phyloP scores from a whole-genome alignment of 108 stramenopile species.

The Thalassiosira profunda region DNA sequence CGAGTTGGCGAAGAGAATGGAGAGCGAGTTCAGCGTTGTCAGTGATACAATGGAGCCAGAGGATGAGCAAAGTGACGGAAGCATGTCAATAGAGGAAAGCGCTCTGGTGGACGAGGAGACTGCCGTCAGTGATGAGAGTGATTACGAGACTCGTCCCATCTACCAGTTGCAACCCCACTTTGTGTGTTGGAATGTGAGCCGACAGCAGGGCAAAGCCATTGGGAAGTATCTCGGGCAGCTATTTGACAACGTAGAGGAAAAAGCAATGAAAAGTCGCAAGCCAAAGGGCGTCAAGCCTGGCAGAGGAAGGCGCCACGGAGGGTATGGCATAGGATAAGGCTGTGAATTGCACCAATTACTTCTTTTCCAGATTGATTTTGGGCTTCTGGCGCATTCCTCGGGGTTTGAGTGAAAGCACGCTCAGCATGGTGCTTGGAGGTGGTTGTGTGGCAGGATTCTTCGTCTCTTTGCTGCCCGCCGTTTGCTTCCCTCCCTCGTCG shows the following conservation, averaged over 20 bases:
- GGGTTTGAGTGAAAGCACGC: slow-evolving; percentile 48
- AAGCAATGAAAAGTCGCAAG: slow-evolving; percentile 53
- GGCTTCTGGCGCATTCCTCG: slow-evolving; percentile 30
- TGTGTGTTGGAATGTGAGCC: slow-evolving; percentile 56
- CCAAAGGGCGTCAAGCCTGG: slow-evolving; percentile 78
- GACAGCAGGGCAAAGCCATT: slow-evolving; percentile 71
- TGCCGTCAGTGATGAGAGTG: slow-evolving; percentile 23
- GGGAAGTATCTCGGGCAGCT: slow-evolving; percentile 64
- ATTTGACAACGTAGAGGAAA: slow-evolving; percentile 62
- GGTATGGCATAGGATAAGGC: slow-evolving; percentile 82
- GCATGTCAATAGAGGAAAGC: not conserved
- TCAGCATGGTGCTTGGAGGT: slow-evolving; percentile 32
- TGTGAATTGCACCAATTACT: not conserved
- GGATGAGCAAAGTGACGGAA: slow-evolving; percentile 13
- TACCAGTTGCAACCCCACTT: slow-evolving; percentile 77
- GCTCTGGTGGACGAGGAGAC: not conserved
- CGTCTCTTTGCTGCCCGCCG: not conserved
- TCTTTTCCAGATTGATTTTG: slow-evolving; percentile 4
- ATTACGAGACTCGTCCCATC: slow-evolving; percentile 67
- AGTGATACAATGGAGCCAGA: not conserved
- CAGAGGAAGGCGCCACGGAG: slow-evolving; percentile 76
- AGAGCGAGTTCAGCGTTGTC: slow-evolving; percentile 20
- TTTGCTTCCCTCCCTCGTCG: slow-evolving; percentile 4
- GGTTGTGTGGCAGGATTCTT: not conserved
- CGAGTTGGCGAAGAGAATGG: slow-evolving; percentile 41